Percentiles rank a stretch among this genome's conserved stretches.
Conservation (phyloP, 768 basidiomycete genomes). For the Russula griseocarnosa region DNA sequence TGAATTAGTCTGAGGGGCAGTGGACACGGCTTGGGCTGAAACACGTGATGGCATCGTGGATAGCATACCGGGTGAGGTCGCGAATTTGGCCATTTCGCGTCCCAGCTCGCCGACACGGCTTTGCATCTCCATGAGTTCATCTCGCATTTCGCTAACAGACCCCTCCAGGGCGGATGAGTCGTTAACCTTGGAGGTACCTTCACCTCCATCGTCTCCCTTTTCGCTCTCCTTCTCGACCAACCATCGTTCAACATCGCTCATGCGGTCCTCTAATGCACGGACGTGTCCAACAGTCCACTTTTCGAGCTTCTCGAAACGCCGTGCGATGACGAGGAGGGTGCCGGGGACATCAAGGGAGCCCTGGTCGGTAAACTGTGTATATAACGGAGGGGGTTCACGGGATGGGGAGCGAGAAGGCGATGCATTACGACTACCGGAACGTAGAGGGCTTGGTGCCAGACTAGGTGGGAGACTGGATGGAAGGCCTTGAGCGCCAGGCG, state of each 20-base stretch:
- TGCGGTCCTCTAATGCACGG: constrained; percentile 83
- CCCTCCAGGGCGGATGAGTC: constrained; percentile 34
- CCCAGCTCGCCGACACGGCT: constrained; percentile 72
- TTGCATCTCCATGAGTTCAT: constrained; percentile 69
- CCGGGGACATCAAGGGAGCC: constrained; percentile 72
- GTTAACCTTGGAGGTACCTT: constrained; percentile 24
- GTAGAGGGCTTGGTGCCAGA: constrained; percentile 63
- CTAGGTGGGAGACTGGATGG: constrained; percentile 49
- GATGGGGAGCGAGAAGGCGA: constrained; percentile 54
- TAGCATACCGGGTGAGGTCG: constrained; percentile 50
- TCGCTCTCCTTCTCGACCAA: constrained; percentile 80
- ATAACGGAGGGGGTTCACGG: constrained; percentile 62
- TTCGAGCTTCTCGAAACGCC: constrained; percentile 84
- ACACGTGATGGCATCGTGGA: constrained; percentile 50
- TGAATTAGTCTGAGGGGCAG: constrained; percentile 47
- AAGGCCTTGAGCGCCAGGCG: constrained; percentile 49
- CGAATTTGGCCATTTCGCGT: constrained; percentile 73
- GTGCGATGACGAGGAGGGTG: constrained; percentile 70
- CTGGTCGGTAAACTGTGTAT: constrained; percentile 68
- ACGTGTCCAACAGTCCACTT: constrained; percentile 89
- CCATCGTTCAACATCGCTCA: constrained; percentile 90
- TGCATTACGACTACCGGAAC: constrained; percentile 42
- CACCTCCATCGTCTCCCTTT: constrained; percentile 38
- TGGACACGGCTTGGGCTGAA: constrained; percentile 42
- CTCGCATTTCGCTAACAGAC: constrained; percentile 54